Evolutionary conservation across 305 asterid species (phyloP).

Genomic region (Plantago coronopus): DNA sequence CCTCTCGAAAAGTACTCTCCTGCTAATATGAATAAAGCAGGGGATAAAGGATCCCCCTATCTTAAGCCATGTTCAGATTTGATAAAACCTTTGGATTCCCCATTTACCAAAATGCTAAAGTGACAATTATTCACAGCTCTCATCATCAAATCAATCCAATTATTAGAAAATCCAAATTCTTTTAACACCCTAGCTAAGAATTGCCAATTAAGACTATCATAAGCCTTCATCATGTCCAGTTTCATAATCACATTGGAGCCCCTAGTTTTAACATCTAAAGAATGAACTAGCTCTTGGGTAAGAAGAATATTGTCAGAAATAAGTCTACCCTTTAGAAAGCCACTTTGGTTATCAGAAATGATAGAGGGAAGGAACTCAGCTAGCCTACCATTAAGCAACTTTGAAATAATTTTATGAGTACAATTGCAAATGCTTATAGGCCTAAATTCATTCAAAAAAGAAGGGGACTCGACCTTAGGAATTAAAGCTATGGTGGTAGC

Average conservation of each 20-base stretch:
- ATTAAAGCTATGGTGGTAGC: too few species aligned
- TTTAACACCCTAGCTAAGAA: neutral
- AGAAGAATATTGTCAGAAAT: neutral
- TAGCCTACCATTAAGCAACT: neutral
- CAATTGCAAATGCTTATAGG: neutral
- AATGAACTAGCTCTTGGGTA: neutral
- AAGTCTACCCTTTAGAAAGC: neutral
- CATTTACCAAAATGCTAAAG: neutral
- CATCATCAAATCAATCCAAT: neutral
- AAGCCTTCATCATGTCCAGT: neutral
- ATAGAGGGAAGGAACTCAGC: neutral
- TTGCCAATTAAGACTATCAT: neutral
- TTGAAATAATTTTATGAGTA: neutral
- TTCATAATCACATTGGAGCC: neutral
- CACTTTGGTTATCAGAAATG: neutral
- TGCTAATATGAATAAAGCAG: neutral
- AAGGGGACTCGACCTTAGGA: neutral
- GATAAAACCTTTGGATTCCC: neutral
- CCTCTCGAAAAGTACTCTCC: neutral
- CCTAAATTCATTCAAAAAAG: neutral
- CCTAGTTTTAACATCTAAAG: neutral
- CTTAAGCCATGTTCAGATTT: neutral
- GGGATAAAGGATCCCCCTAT: neutral
- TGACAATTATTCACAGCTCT: neutral
- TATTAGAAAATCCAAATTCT: neutral